Conservation (phyloP, 192 early-diverging fungal species). For the Entomortierella chlamydospora region DNA sequence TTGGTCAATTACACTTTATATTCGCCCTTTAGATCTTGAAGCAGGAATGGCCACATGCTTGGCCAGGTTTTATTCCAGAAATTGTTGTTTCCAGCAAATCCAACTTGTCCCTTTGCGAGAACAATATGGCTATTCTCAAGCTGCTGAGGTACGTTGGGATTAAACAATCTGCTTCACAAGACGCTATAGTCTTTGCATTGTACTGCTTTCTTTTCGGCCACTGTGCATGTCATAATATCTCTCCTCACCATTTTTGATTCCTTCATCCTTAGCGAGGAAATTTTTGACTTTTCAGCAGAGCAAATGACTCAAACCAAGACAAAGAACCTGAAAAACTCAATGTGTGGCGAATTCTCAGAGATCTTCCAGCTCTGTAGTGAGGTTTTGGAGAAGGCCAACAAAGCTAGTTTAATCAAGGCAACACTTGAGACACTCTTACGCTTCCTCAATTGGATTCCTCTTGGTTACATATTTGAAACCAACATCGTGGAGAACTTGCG, state of each 20-base stretch:
- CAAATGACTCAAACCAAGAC: conserved; percentile 98
- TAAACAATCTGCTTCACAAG: too few relatives aligned
- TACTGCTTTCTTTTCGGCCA: too few relatives aligned
- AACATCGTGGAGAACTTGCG: conserved; percentile 88
- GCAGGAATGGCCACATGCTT: conserved; percentile 99
- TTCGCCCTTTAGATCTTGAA: conserved; percentile 97
- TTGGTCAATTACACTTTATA: too few relatives aligned
- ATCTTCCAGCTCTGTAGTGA: conserved; percentile 96
- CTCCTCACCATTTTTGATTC: conserved; percentile 5
- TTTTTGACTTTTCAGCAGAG: conserved; percentile 99
- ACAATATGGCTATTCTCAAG: conserved; percentile 99
- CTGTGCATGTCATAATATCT: not conserved
- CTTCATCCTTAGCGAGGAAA: conserved; percentile 85
- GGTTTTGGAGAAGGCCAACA: conserved; percentile 91
- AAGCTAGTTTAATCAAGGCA: conserved; percentile 89
- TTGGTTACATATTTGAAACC: conserved; percentile 98
- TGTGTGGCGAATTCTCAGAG: conserved; percentile 96
- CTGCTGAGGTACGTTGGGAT: conserved; percentile 78
- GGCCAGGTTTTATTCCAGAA: conserved; percentile 98
- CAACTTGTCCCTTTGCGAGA: conserved; percentile 95
- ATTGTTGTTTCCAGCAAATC: conserved; percentile 95
- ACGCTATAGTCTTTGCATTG: too few relatives aligned
- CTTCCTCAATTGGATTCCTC: conserved; percentile 98
- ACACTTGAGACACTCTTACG: conserved; percentile 95
- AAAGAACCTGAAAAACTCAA: conserved; percentile 92